These are phyloP conservation scores for Rhizophagus sp. DNA, from an alignment of 192 early-diverging fungal species.

Conservation along the genomic window DNA sequence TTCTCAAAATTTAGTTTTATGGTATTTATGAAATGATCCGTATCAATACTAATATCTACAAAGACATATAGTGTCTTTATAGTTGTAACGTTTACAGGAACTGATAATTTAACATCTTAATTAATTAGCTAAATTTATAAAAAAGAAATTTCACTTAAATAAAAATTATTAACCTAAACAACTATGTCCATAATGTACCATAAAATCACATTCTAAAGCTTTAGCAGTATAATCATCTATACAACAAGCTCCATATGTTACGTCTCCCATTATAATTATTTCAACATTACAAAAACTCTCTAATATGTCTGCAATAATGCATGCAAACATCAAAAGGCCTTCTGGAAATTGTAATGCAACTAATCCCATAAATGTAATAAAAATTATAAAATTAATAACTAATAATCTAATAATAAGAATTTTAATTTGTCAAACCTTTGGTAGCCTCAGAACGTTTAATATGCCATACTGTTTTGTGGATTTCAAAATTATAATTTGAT, in stretches of 20 bases:
- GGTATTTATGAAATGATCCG: slow-evolving; percentile 88
- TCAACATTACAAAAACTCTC: slow-evolving; percentile 86
- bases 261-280: slow-evolving; percentile 97
- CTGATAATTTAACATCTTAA: slow-evolving; percentile 35
- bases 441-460: slow-evolving; percentile 72
- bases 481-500: slow-evolving; percentile 98
- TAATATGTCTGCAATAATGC: slow-evolving; percentile 90
- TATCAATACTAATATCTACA: slow-evolving; percentile 97
- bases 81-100: slow-evolving; percentile 91
- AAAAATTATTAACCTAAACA: slow-evolving; percentile 69
- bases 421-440: slow-evolving; percentile 53
- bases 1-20: slow-evolving; percentile 82
- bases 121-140: neutral
- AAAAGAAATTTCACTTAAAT: neutral
- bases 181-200: slow-evolving; percentile 98
- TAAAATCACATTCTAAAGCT: slow-evolving; percentile 92
- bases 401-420: neutral
- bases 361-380: slow-evolving; percentile 27
- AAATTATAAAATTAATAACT: neutral
- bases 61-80: slow-evolving; percentile 98
- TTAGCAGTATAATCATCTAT: slow-evolving; percentile 95
- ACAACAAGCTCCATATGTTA: slow-evolving; percentile 99
- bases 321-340: slow-evolving; percentile 92
- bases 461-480: slow-evolving; percentile 95
- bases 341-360: slow-evolving; percentile 98